These are phyloP conservation scores for Globisporangium canariense DNA, from an alignment of 352 stramenopile species.

Conservation along the genomic window DNA sequence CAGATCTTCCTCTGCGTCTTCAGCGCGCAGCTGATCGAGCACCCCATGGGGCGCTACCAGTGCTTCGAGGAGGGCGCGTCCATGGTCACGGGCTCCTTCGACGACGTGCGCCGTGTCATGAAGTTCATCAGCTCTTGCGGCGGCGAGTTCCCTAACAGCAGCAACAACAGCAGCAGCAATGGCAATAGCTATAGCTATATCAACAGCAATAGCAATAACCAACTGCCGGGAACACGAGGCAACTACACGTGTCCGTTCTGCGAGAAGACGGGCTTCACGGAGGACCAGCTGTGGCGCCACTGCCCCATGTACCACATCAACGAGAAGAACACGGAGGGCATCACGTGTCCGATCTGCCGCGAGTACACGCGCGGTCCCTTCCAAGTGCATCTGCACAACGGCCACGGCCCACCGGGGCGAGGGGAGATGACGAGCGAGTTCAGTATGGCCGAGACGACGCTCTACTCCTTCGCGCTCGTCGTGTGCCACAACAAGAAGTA, in stretches of 20 bases:
- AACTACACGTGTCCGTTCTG: constrained; percentile 74
- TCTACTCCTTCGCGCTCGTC: constrained; percentile 85
- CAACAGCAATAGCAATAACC: constrained; percentile 19
- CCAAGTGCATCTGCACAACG: constrained; percentile 85
- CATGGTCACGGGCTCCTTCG: constrained; percentile 77
- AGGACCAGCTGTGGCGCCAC: constrained; percentile 84
- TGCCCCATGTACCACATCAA: constrained; percentile 86
- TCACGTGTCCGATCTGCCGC: constrained; percentile 74
- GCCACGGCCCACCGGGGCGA: constrained; percentile 68
- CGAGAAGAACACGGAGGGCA: constrained; percentile 67
- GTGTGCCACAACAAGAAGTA: constrained; percentile 82
- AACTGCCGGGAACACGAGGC: background rate
- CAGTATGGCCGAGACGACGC: constrained; percentile 56
- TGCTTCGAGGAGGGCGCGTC: constrained; percentile 76
- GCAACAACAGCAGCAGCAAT: background rate
- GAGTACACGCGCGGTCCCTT: constrained; percentile 64
- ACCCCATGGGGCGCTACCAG: constrained; percentile 67
- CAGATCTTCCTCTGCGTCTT: constrained; percentile 87
- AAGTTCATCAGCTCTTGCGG: constrained; percentile 59
- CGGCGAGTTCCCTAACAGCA: background rate
- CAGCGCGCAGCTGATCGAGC: constrained; percentile 67
- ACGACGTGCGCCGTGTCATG: constrained; percentile 60
- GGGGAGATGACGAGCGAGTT: constrained; percentile 85
- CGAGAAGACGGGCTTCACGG: constrained; percentile 59
- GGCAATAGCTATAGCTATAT: constrained; percentile 18